These are phyloP conservation scores for Talaromyces sp. DNA, from an alignment of 2,329 filamentous ascomycete species.

Conservation along the genomic window DNA sequence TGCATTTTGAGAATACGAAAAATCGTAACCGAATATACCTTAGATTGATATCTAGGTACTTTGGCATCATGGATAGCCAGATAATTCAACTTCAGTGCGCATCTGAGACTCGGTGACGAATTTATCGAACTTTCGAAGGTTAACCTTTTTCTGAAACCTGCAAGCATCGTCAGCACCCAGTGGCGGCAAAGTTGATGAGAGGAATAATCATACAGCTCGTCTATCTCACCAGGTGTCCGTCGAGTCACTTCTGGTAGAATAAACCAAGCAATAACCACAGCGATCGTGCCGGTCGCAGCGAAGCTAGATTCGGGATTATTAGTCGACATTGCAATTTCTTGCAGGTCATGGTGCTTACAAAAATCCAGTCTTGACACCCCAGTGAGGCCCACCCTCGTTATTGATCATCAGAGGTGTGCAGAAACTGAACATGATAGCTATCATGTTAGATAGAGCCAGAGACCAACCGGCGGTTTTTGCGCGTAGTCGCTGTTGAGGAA, in stretches of 20 bases:
- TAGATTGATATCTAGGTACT: too few species aligned
- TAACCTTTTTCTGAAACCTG: too few species aligned
- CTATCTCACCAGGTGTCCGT: background rate
- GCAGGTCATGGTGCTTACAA: background rate
- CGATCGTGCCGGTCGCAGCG: background rate
- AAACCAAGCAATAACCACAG: background rate
- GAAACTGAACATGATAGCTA: background rate
- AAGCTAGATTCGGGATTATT: background rate
- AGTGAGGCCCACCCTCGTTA: background rate
- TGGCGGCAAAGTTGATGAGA: too few species aligned
- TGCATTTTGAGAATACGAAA: too few species aligned
- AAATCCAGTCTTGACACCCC: background rate
- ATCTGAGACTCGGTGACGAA: too few species aligned
- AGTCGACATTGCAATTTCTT: background rate
- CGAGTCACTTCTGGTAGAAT: background rate
- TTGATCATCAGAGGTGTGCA: background rate
- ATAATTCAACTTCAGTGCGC: too few species aligned
- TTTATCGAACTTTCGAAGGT: too few species aligned
- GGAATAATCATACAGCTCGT: background rate
- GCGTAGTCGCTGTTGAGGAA: background rate
- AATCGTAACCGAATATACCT: too few species aligned
- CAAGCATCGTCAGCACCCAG: too few species aligned
- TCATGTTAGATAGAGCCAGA: background rate
- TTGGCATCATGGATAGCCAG: too few species aligned
- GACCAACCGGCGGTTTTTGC: background rate